Percentiles rank a stretch among this genome's conserved stretches.
phyloP scores from a whole-genome alignment of 179 eudicot species.

The Silene vulgaris region DNA sequence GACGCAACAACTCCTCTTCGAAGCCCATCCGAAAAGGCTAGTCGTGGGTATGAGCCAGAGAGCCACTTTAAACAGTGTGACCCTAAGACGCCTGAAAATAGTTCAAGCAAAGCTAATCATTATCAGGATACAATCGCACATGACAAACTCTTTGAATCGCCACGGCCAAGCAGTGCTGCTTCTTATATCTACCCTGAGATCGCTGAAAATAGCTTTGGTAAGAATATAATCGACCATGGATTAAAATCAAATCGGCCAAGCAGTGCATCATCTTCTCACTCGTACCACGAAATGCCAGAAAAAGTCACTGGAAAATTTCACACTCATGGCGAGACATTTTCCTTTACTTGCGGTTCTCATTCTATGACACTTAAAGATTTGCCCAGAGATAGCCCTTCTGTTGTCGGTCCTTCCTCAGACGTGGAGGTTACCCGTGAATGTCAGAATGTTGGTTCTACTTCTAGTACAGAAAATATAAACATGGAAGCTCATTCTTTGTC shows the following conservation, averaged over 20 bases:
- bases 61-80: conserved; percentile 33
- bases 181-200: conserved; percentile 40
- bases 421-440: conserved; percentile 26
- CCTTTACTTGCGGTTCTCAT: conserved; percentile 27
- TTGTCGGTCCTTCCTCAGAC: conserved; percentile 22
- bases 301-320: conserved; percentile 21
- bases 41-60: conserved; percentile 33
- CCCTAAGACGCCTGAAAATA: conserved; percentile 31
- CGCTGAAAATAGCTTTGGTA: conserved; percentile 23
- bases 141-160: conserved; percentile 33
- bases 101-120: conserved; percentile 16
- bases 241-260: conserved; percentile 28
- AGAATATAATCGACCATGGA: conserved; percentile 19
- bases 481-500: conserved; percentile 19
- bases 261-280: conserved; percentile 27
- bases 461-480: conserved; percentile 25
- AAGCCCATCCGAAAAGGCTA: conserved; percentile 31
- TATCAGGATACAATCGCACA: conserved; percentile 28
- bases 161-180: conserved; percentile 32
- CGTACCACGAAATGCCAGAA: conserved; percentile 35
- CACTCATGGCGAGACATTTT: conserved; percentile 32
- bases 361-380: conserved; percentile 22
- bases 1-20: conserved; percentile 49
- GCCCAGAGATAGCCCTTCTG: conserved; percentile 20
- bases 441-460: conserved; percentile 26